Percentiles rank a stretch among this genome's conserved stretches.
Evolutionary conservation across 2,329 filamentous ascomycete genomes (phyloP).

Genomic region (Stromatinia cepivora): DNA sequence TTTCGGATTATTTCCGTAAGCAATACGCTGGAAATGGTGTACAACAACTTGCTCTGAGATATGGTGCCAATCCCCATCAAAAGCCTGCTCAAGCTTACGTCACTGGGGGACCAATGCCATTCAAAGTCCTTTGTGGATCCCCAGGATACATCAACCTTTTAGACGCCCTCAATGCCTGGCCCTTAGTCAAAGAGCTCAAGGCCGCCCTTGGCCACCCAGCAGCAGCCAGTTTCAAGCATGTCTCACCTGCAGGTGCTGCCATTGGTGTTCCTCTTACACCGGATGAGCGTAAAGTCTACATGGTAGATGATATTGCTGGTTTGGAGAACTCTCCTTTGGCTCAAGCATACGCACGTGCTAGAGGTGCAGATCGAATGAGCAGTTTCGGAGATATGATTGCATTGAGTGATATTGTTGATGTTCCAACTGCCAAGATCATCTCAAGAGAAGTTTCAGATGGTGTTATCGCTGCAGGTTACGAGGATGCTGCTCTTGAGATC

Average conservation of each 20-base stretch:
- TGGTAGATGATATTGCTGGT: conserved; percentile 92
- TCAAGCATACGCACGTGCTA: conserved; percentile 92
- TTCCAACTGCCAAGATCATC: conserved; percentile 95
- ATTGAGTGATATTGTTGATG: conserved; percentile 85
- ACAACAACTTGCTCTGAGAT: conserved; percentile 83
- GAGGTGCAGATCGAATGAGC: conserved; percentile 97
- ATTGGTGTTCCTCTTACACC: conserved; percentile 85
- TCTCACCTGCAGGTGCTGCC: conserved; percentile 92
- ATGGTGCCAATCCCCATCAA: conserved; percentile 97
- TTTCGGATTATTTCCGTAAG: conserved; percentile 96
- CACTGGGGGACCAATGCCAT: conserved; percentile 74
- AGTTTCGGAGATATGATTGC: conserved; percentile 97
- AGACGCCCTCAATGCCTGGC: conserved; percentile 95
- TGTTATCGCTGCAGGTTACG: conserved; percentile 87
- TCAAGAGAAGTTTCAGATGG: conserved; percentile 97
- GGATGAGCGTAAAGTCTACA: conserved; percentile 95
- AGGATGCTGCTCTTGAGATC: conserved; percentile 81
- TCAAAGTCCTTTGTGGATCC: conserved; percentile 86
- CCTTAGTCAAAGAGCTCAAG: conserved; percentile 93
- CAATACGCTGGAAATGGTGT: conserved; percentile 85
- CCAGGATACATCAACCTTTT: conserved; percentile 98
- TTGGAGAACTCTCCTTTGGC: conserved; percentile 84
- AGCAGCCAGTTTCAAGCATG: conserved; percentile 98
- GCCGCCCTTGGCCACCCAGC: conserved; percentile 83
- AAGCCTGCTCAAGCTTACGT: conserved; percentile 90